Evolutionary conservation across 257 asterid genomes (phyloP).

Genomic region (Ilex asprella): DNA sequence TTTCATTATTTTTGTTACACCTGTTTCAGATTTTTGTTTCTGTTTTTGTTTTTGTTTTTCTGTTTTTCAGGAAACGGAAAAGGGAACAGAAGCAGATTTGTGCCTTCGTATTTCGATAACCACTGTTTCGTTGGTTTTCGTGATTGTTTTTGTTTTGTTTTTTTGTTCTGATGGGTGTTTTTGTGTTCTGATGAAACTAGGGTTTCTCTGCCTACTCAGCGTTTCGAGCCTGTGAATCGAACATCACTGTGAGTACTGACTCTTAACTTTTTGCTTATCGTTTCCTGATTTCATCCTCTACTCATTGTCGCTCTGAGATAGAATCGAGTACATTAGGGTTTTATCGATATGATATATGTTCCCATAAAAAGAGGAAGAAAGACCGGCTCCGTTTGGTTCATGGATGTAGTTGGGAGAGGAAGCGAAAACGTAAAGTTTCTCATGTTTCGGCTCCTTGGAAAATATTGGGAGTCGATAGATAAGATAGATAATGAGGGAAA

Average conservation of each 20-base stretch:
- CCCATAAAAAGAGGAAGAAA: no score
- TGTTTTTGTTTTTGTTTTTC: background rate
- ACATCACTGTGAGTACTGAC: constrained; percentile 21
- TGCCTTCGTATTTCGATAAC: background rate
- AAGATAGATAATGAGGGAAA: no score
- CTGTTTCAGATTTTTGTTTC: background rate
- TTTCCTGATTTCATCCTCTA: background rate
- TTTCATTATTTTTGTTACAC: background rate
- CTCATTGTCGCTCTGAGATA: no score
- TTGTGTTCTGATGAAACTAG: constrained; percentile 44
- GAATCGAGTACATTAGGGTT: no score
- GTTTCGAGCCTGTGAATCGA: constrained; percentile 9
- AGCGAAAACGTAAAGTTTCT: no score
- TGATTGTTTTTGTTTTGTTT: constrained; percentile 10
- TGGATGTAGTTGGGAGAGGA: no score
- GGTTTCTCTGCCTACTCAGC: constrained; percentile 21
- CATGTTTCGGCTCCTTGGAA: no score
- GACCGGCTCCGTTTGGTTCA: no score
- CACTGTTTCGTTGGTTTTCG: background rate
- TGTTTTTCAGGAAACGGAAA: background rate
- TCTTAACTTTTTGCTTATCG: background rate
- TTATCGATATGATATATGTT: no score
- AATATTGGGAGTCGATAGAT: no score
- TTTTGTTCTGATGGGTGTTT: constrained; percentile 28
- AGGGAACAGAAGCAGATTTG: background rate